phyloP scores from a whole-genome alignment of 2,329 filamentous ascomycete species.

The Calonectria multiphialidica region DNA sequence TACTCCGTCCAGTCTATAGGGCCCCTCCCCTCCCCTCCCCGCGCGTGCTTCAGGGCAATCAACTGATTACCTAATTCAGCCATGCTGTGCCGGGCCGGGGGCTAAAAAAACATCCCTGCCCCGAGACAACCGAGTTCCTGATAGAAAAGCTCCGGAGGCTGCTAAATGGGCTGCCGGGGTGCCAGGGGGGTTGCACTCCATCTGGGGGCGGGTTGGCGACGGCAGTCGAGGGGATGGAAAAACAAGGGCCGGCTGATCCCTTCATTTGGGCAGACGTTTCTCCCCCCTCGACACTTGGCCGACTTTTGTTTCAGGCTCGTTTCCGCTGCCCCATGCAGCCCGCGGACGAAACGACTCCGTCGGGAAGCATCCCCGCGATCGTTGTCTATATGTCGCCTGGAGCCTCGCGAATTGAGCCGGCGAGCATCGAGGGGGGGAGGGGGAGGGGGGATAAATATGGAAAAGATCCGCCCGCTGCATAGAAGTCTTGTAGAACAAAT shows the following conservation, averaged over 20 bases:
- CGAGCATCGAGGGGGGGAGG: neutral
- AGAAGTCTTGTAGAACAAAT: neutral
- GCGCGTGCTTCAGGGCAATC: conserved; percentile 1
- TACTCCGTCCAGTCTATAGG: conserved; percentile 7
- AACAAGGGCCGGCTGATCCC: conserved; percentile 27
- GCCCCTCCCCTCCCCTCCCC: neutral
- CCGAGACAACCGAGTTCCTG: neutral
- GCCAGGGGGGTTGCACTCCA: neutral
- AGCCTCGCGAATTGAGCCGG: neutral
- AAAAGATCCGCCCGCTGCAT: neutral
- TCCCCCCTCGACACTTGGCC: neutral
- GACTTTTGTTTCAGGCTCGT: conserved; percentile 38
- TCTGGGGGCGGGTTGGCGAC: neutral
- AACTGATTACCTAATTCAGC: neutral
- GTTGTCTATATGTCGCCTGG: neutral
- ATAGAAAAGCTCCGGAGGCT: neutral
- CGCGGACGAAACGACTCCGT: conserved; percentile 20
- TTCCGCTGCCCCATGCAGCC: conserved; percentile 12
- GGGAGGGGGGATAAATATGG: neutral
- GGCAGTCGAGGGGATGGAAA: conserved; percentile 37
- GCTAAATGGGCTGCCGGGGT: neutral
- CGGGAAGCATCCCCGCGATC: neutral
- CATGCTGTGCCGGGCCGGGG: neutral
- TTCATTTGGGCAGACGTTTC: conserved; percentile 32
- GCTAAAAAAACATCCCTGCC: neutral